Base-by-base conservation (phyloP, 768 basidiomycete species). In the Tricholoma bakamatsutake region DNA sequence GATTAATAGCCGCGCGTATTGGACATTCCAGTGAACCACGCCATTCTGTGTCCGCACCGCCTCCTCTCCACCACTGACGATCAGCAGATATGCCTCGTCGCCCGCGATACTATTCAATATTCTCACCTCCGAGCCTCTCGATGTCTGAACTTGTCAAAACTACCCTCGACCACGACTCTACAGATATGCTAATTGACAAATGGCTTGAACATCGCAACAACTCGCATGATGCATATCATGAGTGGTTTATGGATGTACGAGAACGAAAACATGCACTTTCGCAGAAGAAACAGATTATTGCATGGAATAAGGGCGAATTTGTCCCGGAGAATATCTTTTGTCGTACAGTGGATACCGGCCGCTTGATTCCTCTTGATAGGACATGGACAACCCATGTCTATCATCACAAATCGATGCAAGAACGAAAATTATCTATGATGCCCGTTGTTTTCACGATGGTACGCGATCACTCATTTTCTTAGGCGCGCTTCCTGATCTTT, bases 361-460 rank as follows among this genome's bases (percentile, higher is more conserved):
- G 88, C 37, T 70, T 90, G 64, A 88, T 90, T 56, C 88, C 88
- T 42, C 81, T 90, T 62, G 87, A 88, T 76, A 79, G 88, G 57
- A 87, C 87, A 15, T 90, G 88, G 88, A 86, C 84, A 30, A 90
- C 87, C 7, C 85, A 89, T 68, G 84, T 90, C 39, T 89, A 84
- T 64, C 86, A 89, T 66, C 88, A 90, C 57, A 78, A 81, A 57
- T 84, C 86, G 3, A 86, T 88, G 80, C 79, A 82, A 57, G 86
- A 88, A 61, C 77, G 84, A 53, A 85, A 83, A 58, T 67, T 86
- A 39, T 82, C 82, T 24, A 88, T 88, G 86, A 84, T 87, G 79
- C 87, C 84, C 5, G 87, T 90, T 2, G 84, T 90, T 0, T 88
- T 87, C 63, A 88, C 87, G 48, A 88, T 90, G 85, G 88, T 88